A percentile compares a stretch with the other conserved stretches of the same genome.
These are phyloP conservation scores for Candida insectorum DNA, from an alignment of 805 yeast genomes.

Conservation along the genomic window DNA sequence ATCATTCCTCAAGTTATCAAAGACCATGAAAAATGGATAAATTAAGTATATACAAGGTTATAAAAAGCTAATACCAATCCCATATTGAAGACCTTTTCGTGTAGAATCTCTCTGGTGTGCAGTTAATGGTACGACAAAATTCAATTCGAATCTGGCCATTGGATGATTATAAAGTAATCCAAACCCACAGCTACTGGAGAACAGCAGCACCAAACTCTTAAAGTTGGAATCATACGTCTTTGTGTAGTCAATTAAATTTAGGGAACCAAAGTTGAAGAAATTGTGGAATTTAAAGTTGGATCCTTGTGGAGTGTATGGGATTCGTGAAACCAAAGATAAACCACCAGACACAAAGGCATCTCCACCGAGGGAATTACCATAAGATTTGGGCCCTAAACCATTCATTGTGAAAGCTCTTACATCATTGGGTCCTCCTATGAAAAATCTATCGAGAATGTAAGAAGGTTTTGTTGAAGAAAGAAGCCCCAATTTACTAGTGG, in stretches of 20 bases:
- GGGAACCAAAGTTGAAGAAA: slow-evolving; percentile 47
- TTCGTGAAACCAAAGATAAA: slow-evolving; percentile 36
- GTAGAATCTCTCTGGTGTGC: slow-evolving; percentile 43
- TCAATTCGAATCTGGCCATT: slow-evolving; percentile 55
- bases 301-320: slow-evolving; percentile 41
- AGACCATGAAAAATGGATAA: slow-evolving; percentile 64
- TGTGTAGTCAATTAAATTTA: slow-evolving; percentile 13
- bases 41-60: no score
- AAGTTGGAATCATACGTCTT: neutral
- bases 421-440: slow-evolving; percentile 60
- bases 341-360: slow-evolving; percentile 48
- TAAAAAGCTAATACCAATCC: slow-evolving; percentile 57
- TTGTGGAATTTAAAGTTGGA: slow-evolving; percentile 48
- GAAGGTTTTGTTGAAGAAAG: slow-evolving; percentile 21
- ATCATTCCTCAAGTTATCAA: slow-evolving; percentile 75
- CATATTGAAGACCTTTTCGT: slow-evolving; percentile 56
- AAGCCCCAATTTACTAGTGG: slow-evolving; percentile 32
- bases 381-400: slow-evolving; percentile 55
- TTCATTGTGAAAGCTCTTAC: slow-evolving; percentile 49
- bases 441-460: slow-evolving; percentile 51
- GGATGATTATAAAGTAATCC: slow-evolving; percentile 56
- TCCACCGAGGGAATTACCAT: slow-evolving; percentile 50
- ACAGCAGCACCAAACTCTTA: slow-evolving; percentile 8
- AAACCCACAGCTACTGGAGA: slow-evolving; percentile 42
- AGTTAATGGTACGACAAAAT: slow-evolving; percentile 49